Evolutionary conservation across 1,284 basidiomycete species (phyloP), one percentile per base, ranked within the genome.

Genomic region (Boletus smithii): DNA sequence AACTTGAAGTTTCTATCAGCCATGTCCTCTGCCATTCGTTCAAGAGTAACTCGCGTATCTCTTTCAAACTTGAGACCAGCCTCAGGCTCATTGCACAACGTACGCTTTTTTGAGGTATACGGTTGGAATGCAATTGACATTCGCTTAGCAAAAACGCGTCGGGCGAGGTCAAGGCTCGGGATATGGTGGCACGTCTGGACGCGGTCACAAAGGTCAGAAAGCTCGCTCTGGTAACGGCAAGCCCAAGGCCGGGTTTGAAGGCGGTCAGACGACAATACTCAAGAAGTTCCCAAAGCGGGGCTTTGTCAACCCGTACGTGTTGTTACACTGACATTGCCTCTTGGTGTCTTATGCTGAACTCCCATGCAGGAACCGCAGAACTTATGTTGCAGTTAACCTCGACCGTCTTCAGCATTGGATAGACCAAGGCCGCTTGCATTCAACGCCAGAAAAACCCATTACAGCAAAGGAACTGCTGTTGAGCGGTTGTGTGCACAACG

Each of bases 191-290:
- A 97, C 94, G 0, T 85, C 94, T 4, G 93, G 93, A 53, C 81
- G 92, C 46, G 95, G 95, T 72, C 83, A 92, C 69, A 99, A 99
- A 64, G 95, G 95, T 60, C 94, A 97, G 68, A 95, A 95, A 52
- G 88, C 95, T 35, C 83, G 95, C 48, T 82, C 90, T 17, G 95
- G 95, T 5, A 87, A 91, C 58, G 91, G 93, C n/a, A 90, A 92
- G 38, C 63, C 63, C 22, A 83, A 79, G 55, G 76, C 82, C 24
- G 84, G 86, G 6, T 99, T 98, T 58, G 95, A 97, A 68, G 95
- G 95, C 63, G 95, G 95, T 56, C 95, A 98, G 69, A 97, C 94
- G 18, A 91, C 95, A 7, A 81, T 99, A 48, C 86, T 85, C n/a
- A 85, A 93, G 56, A 74, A 86, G 38, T 91, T 95, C 65, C 95